Evolutionary conservation across 352 stramenopile species (phyloP).

Genomic region (Globisporangium perplexum): DNA sequence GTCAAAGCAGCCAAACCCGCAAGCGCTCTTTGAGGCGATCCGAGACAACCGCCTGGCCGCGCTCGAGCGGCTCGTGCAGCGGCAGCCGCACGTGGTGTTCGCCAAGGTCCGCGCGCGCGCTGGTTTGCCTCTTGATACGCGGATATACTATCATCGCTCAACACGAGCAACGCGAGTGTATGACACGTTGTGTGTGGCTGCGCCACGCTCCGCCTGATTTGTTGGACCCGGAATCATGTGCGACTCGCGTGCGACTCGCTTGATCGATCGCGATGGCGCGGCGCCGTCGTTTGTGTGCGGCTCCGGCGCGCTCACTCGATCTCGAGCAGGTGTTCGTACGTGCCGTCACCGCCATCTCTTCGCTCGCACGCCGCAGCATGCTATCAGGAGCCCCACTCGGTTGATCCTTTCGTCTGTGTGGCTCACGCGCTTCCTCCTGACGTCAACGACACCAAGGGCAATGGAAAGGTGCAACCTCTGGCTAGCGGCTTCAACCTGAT

Average conservation of each 20-base stretch:
- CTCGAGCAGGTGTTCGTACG: background rate
- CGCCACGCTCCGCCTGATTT: background rate
- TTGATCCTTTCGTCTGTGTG: no score
- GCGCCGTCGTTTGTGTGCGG: background rate
- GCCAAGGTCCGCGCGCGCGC: slow-evolving; percentile 30
- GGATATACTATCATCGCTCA: no score
- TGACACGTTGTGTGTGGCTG: background rate
- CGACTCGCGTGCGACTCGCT: background rate
- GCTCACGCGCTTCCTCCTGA: no score
- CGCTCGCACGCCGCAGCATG: no score
- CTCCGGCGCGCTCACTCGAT: background rate
- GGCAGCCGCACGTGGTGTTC: slow-evolving; percentile 25
- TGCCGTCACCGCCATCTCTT: background rate
- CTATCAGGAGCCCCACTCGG: no score
- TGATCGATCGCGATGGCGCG: background rate
- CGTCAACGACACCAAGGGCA: no score
- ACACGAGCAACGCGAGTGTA: no score
- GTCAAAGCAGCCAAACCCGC: background rate
- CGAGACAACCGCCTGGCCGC: slow-evolving; percentile 24
- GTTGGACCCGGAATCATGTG: background rate
- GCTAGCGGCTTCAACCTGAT: background rate
- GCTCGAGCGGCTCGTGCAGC: slow-evolving; percentile 19
- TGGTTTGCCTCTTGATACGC: background rate
- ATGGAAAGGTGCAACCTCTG: slow-evolving; percentile 13
- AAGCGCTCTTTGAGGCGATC: slow-evolving; percentile 27